Evolutionary conservation across 345 rosid genomes (phyloP).

Genomic region (Acer campestre): DNA sequence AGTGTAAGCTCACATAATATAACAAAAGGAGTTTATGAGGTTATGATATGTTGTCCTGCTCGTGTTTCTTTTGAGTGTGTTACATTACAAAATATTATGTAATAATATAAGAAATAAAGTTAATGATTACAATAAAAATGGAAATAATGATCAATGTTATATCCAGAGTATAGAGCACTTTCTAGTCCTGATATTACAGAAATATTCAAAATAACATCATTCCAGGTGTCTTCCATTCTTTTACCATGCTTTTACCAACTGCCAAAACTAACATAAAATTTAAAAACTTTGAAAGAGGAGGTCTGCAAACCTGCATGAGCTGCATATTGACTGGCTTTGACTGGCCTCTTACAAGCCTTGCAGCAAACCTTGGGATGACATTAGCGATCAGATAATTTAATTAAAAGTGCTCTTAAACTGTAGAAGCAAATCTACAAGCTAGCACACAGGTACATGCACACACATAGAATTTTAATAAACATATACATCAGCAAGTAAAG

Average conservation of each 20-base stretch:
- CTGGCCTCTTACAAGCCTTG: conserved; percentile 75
- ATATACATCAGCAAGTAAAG: not conserved
- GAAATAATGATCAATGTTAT: too few relatives aligned
- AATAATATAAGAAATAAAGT: too few relatives aligned
- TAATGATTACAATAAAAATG: too few relatives aligned
- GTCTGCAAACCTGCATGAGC: conserved; percentile 63
- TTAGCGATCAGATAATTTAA: conserved; percentile 20
- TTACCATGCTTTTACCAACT: not conserved
- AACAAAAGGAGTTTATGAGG: not conserved
- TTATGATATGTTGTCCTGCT: not conserved
- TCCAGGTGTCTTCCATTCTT: not conserved
- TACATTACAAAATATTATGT: not conserved
- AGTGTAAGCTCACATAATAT: not conserved
- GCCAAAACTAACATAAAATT: not conserved
- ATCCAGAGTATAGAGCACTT: too few relatives aligned
- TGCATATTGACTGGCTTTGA: conserved; percentile 63
- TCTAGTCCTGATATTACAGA: too few relatives aligned
- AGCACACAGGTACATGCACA: not conserved
- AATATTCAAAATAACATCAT: too few relatives aligned
- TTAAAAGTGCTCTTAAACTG: not conserved
- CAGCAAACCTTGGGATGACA: conserved; percentile 54
- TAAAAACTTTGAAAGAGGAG: conserved; percentile 14
- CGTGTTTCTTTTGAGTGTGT: not conserved
- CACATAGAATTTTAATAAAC: not conserved
- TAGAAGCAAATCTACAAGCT: not conserved